Evolutionary conservation across 2,329 filamentous ascomycete genomes (phyloP), one percentile per base, ranked within the genome.

Genomic region (Blumeriella jaapii): DNA sequence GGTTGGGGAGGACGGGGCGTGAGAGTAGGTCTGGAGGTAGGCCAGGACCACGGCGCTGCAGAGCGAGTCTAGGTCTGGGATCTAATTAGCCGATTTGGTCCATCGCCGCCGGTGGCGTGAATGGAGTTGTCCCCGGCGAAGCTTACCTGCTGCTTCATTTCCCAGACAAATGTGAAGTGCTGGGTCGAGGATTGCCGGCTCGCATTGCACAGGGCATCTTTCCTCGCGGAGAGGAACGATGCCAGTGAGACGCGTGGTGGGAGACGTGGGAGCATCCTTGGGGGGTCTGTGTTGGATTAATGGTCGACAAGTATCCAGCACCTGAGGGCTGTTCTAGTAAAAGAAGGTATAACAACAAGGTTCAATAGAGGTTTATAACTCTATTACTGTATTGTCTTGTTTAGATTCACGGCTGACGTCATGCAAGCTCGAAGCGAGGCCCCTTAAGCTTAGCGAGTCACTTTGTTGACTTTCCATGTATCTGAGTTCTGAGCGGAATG

Each of bases 1-100:
- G 14, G 58, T 60, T 12, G 17, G 13, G 8, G 42, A 56, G 49
- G 51, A 57, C 50, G 27, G 50, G 50, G 67, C 55, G 52, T 75
- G 50, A 50, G 67, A 55, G 52, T 75, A 68, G 20, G 74, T 79
- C 44, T 74, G 72, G 23, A 89, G 62, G 57, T 87, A 91, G 38
- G 83, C 80, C 40, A 80, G 74, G 16, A 87, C 59, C 12, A 91
- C 60, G 16, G 82, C 73, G 17, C 74, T 79, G 56, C 79, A 82
- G 47, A 91, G 69, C 2, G 82, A 87, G 60, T 91, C 83, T 36
- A 91, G 75, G 48, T 91, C 83, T 82, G 36, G 12, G 9, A 23
- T 20, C 23, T 34, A 31, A 42, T 24, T 26, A 12, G 11, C 22
- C 11, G 5, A n/a, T n/a, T n/a, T n/a, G n/a, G n/a, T n/a, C n/a